phyloP scores from a whole-genome alignment of 768 basidiomycete genomes.

The Russula virescens region DNA sequence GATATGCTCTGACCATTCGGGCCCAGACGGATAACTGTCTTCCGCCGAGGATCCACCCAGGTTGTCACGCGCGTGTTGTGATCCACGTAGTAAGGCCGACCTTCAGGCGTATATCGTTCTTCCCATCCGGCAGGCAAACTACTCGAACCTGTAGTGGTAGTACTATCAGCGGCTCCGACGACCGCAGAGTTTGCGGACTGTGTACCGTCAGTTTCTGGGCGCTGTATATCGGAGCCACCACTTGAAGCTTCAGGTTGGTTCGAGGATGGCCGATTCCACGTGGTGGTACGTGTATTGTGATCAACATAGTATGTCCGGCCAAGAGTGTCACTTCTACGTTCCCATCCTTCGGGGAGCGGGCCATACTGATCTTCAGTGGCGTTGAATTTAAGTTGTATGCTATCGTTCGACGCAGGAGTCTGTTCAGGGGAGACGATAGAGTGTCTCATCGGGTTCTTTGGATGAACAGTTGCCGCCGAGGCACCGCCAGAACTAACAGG shows the following conservation, averaged over 20 bases:
- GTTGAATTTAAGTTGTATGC: slow-evolving; percentile 74
- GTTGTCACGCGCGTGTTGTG: slow-evolving; percentile 99
- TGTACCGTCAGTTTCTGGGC: slow-evolving; percentile 29
- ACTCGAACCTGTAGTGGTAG: slow-evolving; percentile 71
- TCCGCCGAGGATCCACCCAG: slow-evolving; percentile 99
- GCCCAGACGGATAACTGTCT: slow-evolving; percentile 95
- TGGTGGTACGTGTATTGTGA: slow-evolving; percentile 95
- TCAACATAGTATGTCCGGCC: slow-evolving; percentile 98
- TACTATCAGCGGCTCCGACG: slow-evolving; percentile 43
- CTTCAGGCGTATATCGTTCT: slow-evolving; percentile 97
- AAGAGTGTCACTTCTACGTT: slow-evolving; percentile 93
- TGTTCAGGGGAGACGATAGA: slow-evolving; percentile 30
- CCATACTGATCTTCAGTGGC: slow-evolving; percentile 94
- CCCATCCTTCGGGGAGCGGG: slow-evolving; percentile 88
- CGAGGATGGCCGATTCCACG: slow-evolving; percentile 89
- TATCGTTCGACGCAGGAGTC: slow-evolving; percentile 30
- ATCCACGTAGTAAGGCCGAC: slow-evolving; percentile 97
- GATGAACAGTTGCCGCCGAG: slow-evolving; percentile 23
- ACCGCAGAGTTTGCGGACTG: slow-evolving; percentile 34
- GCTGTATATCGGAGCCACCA: slow-evolving; percentile 21
- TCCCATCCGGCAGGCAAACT: slow-evolving; percentile 97
- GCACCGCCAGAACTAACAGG: slow-evolving; percentile 35
- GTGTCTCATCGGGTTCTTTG: slow-evolving; percentile 26
- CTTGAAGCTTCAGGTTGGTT: slow-evolving; percentile 68
- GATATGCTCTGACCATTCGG: slow-evolving; percentile 84